These are phyloP conservation scores for Geosmithia flava DNA, from an alignment of 2,329 filamentous ascomycete species.

Conservation along the genomic window DNA sequence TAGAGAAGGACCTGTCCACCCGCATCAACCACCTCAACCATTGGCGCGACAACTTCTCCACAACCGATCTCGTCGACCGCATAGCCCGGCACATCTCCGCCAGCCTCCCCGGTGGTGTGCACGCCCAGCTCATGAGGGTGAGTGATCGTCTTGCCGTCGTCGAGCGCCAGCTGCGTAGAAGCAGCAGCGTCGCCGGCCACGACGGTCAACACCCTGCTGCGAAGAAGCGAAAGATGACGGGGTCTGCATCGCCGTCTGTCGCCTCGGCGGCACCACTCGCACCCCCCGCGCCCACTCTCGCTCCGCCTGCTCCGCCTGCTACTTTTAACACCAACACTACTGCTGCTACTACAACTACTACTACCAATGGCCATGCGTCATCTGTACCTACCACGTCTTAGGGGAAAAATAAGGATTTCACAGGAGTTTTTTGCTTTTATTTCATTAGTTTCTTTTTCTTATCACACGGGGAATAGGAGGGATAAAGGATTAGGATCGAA, in stretches of 20 bases:
- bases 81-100: background rate
- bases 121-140: background rate
- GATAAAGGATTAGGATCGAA: too few relatives aligned
- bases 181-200: background rate
- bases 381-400: background rate
- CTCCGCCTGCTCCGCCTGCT: background rate
- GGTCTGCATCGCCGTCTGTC: background rate
- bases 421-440: too few relatives aligned
- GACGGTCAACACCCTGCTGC: background rate
- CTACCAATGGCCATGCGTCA: too few relatives aligned
- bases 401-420: too few relatives aligned
- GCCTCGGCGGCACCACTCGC: too few relatives aligned
- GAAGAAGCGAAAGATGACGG: background rate
- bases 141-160: background rate
- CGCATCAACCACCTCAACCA: background rate
- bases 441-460: too few relatives aligned
- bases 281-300: too few relatives aligned
- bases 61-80: background rate
- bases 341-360: too few relatives aligned
- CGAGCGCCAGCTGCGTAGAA: background rate
- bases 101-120: background rate
- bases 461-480: too few relatives aligned
- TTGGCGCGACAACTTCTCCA: conserved; percentile 1
- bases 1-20: background rate
- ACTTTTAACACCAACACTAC: background rate